A percentile compares a stretch with the other conserved stretches of the same genome.
phyloP scores from a whole-genome alignment of 179 eudicot genomes.

The Pouteria campechiana region DNA sequence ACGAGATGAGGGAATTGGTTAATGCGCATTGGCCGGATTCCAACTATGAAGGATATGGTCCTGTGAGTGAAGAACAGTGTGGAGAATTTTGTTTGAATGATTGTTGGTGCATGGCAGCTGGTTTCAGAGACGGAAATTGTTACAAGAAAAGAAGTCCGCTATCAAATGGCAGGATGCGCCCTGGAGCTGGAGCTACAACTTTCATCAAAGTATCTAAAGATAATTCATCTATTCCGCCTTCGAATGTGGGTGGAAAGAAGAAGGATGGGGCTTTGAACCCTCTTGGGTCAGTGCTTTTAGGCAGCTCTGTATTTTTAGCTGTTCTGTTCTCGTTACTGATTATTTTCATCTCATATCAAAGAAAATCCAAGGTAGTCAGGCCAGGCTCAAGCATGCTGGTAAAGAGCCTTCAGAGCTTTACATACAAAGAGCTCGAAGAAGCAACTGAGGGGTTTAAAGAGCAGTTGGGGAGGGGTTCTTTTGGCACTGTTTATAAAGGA shows the following conservation, averaged over 20 bases:
- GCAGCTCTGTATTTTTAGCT: constrained; percentile 9
- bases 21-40: constrained; percentile 25
- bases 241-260: not conserved
- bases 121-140: constrained; percentile 8
- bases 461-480: constrained; percentile 13
- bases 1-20: constrained; percentile 3
- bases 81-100: constrained; percentile 25
- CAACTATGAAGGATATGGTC: constrained; percentile 19
- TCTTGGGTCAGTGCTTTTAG: constrained; percentile 4
- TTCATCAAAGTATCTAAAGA: constrained; percentile 19
- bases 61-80: constrained; percentile 19
- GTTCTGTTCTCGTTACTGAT: not conserved
- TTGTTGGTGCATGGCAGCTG: constrained; percentile 29
- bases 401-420: constrained; percentile 3
- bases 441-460: constrained; percentile 15
- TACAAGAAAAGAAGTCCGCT: constrained; percentile 40
- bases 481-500: constrained; percentile 10
- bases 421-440: constrained; percentile 11
- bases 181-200: not conserved
- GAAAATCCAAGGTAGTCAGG: not conserved
- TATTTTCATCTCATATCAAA: constrained; percentile 1
- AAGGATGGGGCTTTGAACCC: not conserved
- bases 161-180: constrained; percentile 20
- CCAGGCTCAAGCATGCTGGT: not conserved
- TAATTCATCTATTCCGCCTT: too few relatives aligned